These are phyloP conservation scores for Ophiocytium majus DNA, from an alignment of 352 stramenopile species.

Conservation along the genomic window DNA sequence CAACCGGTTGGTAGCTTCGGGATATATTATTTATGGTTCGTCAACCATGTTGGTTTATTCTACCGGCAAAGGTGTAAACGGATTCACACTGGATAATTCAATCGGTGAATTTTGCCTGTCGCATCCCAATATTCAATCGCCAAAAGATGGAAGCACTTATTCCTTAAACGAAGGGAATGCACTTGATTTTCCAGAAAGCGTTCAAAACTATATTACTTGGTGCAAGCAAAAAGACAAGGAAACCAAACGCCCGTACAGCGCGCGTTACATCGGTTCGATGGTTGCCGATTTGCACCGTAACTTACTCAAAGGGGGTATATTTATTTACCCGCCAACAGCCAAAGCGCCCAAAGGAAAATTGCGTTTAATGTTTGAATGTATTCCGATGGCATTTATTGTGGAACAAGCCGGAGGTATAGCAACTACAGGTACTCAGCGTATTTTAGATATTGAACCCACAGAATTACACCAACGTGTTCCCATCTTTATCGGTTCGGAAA, in stretches of 20 bases:
- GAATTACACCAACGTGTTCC: constrained; percentile 65
- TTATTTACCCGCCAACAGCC: constrained; percentile 83
- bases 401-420: constrained; percentile 84
- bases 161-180: constrained; percentile 86
- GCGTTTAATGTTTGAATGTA: constrained; percentile 91
- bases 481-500: constrained; percentile 65
- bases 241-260: constrained; percentile 69
- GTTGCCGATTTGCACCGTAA: constrained; percentile 95
- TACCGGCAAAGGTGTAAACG: constrained; percentile 82
- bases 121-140: constrained; percentile 86
- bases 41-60: constrained; percentile 92
- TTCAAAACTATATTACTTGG: constrained; percentile 81
- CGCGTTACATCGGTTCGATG: constrained; percentile 93
- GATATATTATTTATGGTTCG: constrained; percentile 95
- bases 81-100: constrained; percentile 91
- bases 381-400: constrained; percentile 92
- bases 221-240: constrained; percentile 64
- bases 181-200: constrained; percentile 20
- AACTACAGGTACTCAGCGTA: constrained; percentile 74
- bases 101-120: constrained; percentile 94
- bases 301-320: constrained; percentile 94
- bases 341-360: constrained; percentile 78
- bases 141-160: constrained; percentile 89
- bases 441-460: constrained; percentile 73
- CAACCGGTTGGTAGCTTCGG: constrained; percentile 81